Base-by-base conservation (phyloP, 768 basidiomycete genomes). In the Tulasnella sp. region DNA sequence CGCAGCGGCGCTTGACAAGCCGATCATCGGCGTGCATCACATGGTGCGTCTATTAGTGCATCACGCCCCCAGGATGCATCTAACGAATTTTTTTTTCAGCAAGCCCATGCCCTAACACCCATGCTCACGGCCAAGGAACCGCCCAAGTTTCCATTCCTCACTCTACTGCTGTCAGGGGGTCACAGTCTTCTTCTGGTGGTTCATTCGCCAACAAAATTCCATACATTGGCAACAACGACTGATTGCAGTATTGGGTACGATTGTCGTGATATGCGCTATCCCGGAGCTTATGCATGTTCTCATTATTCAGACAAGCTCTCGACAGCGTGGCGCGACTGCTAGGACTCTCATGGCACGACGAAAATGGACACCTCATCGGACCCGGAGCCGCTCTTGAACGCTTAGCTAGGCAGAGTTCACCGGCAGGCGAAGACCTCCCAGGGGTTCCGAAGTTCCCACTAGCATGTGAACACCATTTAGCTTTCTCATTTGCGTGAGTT, bases 41-140 rank as follows among this genome's bases (percentile, higher is more conserved):
- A 98, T 97, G 94, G 93, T 91, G 38, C 49, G 75, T 47, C 29
- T 29, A n/a, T 3, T 60, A 38, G 15, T 38, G n/a, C n/a, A n/a
- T n/a, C 50, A 44, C 21, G 26, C 9, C 51, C 21, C 43, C 41
- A 32, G 41, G 17, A 43, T 15, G 53, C n/a, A 3, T 26, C n/a
- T 27, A 9, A 13, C 51, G 10, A 21, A 27, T 29, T 44, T 41
- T 24, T 26, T 45, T 32, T 23, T 30, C 56, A 93, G 91, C 92
- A 94, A 89, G 94, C 88, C 0, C 95, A 96, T 67, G 88, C 94
- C 0, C 74, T 94, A 0, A 94, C 89, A 0, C 77, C 86, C 0
- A 70, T 88, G 24, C 77, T 95, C 13, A 89, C 92, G 0, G 70
- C 72, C 21, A 44, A 65, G 0, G 60, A 66, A 55, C 75, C 67